These are phyloP conservation scores for Trichoderma hamatum DNA, from an alignment of 2,329 filamentous ascomycete genomes.

Conservation along the genomic window DNA sequence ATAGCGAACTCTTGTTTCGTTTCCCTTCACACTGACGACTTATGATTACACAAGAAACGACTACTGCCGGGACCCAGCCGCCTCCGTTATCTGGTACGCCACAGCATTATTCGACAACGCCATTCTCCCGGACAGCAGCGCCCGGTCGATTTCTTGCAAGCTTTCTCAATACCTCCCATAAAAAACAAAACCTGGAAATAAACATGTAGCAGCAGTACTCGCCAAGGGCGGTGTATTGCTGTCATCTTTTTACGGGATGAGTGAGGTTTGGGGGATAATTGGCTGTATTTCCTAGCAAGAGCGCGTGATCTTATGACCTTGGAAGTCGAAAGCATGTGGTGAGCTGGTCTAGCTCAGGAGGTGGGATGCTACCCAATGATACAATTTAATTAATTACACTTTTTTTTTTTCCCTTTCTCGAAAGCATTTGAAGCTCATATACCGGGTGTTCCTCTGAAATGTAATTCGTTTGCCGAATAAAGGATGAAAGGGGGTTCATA, in stretches of 20 bases:
- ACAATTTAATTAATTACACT: not conserved
- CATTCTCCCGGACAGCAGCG: not conserved
- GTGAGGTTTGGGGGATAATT: not conserved
- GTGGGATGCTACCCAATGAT: not conserved
- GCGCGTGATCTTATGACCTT: not conserved
- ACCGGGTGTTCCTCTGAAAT: not conserved
- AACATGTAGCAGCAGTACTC: not conserved
- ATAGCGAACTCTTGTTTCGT: no score
- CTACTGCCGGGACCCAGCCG: not conserved
- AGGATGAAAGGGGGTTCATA: not conserved
- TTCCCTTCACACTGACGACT: not conserved
- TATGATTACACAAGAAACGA: not conserved
- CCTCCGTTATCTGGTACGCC: slow-evolving; percentile 11
- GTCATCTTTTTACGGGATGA: no score
- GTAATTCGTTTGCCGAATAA: not conserved
- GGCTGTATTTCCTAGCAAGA: not conserved
- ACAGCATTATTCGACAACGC: not conserved
- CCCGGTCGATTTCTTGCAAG: slow-evolving; percentile 3
- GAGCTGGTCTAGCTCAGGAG: not conserved
- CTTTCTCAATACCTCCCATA: no score
- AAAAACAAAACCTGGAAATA: no score
- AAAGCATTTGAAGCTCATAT: not conserved
- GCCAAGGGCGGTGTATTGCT: not conserved
- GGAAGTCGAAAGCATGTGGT: not conserved
- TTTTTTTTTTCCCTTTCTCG: not conserved